These are phyloP conservation scores for Platanthera guangdongensis DNA, from an alignment of 106 monocot genomes.

Conservation along the genomic window DNA sequence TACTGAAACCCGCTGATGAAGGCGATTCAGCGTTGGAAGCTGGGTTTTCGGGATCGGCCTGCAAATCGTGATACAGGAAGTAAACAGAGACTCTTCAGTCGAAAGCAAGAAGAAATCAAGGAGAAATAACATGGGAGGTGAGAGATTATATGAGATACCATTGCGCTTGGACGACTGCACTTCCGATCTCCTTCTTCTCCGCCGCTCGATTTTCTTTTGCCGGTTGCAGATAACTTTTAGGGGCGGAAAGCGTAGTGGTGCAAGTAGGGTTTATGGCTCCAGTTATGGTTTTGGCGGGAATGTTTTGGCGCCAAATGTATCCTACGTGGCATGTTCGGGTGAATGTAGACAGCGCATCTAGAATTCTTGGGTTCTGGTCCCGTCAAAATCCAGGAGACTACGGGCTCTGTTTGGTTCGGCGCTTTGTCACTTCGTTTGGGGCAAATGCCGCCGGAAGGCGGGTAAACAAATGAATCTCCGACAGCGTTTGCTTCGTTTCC, in stretches of 20 bases:
- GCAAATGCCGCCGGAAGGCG: no score
- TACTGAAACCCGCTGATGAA: constrained; percentile 89
- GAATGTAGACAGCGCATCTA: neutral
- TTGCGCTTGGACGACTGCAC: constrained; percentile 4
- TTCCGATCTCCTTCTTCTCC: neutral
- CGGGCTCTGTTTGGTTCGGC: no score
- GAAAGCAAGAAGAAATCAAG: neutral
- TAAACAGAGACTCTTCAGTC: neutral
- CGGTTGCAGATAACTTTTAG: neutral
- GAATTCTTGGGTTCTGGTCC: no score
- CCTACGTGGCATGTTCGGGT: neutral
- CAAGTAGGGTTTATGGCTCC: neutral
- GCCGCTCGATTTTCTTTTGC: neutral
- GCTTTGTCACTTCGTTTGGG: no score
- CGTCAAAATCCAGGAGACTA: no score
- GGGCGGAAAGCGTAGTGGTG: neutral
- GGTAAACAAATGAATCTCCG: no score
- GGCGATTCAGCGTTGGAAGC: constrained; percentile 73
- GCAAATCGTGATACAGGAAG: neutral
- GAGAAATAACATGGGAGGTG: neutral
- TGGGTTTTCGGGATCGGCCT: constrained; percentile 66
- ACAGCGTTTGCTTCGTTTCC: no score
- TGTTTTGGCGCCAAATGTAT: constrained; percentile 29
- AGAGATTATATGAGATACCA: constrained; percentile 9
- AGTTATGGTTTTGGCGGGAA: constrained; percentile 37